These are phyloP conservation scores for Yamadazyma atlantica DNA, from an alignment of 1,139 yeast genomes.

Conservation along the genomic window DNA sequence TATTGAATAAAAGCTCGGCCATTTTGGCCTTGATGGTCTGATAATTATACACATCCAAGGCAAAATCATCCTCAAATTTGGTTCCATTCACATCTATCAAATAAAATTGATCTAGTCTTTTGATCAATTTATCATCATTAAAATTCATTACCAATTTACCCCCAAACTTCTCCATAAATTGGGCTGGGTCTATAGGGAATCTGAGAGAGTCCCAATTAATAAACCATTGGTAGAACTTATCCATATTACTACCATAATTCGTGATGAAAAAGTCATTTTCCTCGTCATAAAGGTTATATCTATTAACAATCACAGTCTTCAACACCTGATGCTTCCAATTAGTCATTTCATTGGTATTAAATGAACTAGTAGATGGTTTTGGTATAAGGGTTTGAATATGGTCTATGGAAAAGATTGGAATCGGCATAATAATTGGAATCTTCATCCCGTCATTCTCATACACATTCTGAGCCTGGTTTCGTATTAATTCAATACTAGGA, in stretches of 20 bases:
- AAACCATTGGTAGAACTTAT: constrained; percentile 25
- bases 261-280: constrained; percentile 22
- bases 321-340: constrained; percentile 37
- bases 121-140: constrained; percentile 26
- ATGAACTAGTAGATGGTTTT: constrained; percentile 22
- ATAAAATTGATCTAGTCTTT: constrained; percentile 18
- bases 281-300: constrained; percentile 22
- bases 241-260: constrained; percentile 31
- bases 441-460: constrained; percentile 14
- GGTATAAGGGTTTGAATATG: constrained; percentile 31
- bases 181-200: constrained; percentile 16
- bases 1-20: constrained; percentile 38
- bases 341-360: constrained; percentile 18
- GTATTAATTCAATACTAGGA: constrained; percentile 39
- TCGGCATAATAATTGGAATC: constrained; percentile 39
- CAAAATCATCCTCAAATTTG: constrained; percentile 10
- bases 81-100: constrained; percentile 8
- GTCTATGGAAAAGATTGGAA: constrained; percentile 38
- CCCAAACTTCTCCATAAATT: constrained; percentile 22
- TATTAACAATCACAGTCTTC: constrained; percentile 31
- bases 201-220: constrained; percentile 20
- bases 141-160: constrained; percentile 21
- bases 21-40: constrained; percentile 36
- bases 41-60: constrained; percentile 29
- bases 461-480: constrained; percentile 17